Conservation (phyloP, 108 stramenopile genomes). For the Fragilaria radians region DNA sequence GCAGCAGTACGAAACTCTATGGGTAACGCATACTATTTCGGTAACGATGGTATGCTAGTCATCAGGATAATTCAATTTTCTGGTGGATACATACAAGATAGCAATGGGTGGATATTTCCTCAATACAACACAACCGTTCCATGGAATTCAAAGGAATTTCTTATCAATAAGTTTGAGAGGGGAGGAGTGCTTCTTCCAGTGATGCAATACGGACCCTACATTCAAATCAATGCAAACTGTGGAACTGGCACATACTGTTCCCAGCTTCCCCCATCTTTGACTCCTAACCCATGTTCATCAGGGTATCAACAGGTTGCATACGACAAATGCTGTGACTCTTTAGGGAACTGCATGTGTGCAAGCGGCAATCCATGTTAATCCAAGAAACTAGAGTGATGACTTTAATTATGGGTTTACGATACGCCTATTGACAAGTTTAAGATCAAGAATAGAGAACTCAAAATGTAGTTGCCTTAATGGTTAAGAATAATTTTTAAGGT, state of each 20-base stretch:
- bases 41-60: conserved; percentile 4
- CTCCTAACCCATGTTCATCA: not conserved
- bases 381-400: no score
- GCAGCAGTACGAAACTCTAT: conserved; percentile 7
- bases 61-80: conserved; percentile 2
- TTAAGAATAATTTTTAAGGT: no score
- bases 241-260: not conserved
- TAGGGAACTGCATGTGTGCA: not conserved
- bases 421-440: no score
- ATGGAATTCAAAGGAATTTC: not conserved
- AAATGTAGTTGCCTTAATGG: no score
- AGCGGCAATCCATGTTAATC: not conserved
- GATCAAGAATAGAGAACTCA: no score
- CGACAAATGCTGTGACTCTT: conserved; percentile 1
- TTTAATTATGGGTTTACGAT: no score
- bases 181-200: conserved; percentile 1
- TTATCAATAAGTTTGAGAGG: conserved; percentile 7
- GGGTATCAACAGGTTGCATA: conserved; percentile 5
- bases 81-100: not conserved
- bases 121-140: conserved; percentile 1
- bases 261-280: not conserved
- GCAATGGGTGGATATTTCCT: conserved; percentile 1
- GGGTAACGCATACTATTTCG: conserved; percentile 11
- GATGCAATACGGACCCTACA: not conserved
- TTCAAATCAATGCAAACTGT: conserved; percentile 1